Percentiles rank a stretch among this genome's conserved stretches.
Conservation (phyloP, 176 grass and related monocot genomes). For the Triticum urartu region DNA sequence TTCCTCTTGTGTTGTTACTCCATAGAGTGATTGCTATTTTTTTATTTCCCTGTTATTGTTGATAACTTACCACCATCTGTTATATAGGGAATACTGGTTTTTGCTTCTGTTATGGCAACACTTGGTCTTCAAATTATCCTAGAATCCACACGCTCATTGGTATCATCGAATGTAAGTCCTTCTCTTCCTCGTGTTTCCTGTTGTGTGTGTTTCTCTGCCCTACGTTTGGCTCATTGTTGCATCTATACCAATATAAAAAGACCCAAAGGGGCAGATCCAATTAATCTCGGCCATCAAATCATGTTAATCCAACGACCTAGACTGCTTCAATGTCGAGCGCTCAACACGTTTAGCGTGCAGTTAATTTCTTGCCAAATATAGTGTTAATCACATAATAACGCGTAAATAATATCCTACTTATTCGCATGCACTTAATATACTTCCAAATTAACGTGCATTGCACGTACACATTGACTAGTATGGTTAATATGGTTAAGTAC, state of each 20-base stretch:
- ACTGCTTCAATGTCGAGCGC: too few species aligned
- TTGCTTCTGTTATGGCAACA: constrained; percentile 82
- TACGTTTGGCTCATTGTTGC: not conserved
- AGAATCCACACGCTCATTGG: constrained; percentile 54
- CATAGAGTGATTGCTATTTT: not conserved
- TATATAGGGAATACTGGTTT: constrained; percentile 69
- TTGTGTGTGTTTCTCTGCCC: not conserved
- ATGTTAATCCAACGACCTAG: too few species aligned
- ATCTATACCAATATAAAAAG: too few species aligned
- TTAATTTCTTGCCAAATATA: too few species aligned
- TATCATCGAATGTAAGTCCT: constrained; percentile 28
- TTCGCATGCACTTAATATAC: too few species aligned
- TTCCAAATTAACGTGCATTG: too few species aligned
- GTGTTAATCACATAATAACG: too few species aligned
- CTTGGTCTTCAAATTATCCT: constrained; percentile 81
- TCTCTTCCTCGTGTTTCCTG: not conserved
- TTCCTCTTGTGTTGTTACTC: not conserved
- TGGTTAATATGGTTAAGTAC: not conserved
- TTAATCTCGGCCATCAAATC: too few species aligned
- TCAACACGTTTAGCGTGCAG: too few species aligned
- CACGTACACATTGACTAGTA: too few species aligned
- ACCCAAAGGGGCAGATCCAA: too few species aligned
- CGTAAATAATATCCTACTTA: too few species aligned
- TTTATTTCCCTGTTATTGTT: not conserved
- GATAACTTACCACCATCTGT: constrained; percentile 1